Evolutionary conservation across 371 early-diverging fungal genomes (phyloP), one percentile per base, ranked within the genome.

Genomic region (Circinella umbellata): DNA sequence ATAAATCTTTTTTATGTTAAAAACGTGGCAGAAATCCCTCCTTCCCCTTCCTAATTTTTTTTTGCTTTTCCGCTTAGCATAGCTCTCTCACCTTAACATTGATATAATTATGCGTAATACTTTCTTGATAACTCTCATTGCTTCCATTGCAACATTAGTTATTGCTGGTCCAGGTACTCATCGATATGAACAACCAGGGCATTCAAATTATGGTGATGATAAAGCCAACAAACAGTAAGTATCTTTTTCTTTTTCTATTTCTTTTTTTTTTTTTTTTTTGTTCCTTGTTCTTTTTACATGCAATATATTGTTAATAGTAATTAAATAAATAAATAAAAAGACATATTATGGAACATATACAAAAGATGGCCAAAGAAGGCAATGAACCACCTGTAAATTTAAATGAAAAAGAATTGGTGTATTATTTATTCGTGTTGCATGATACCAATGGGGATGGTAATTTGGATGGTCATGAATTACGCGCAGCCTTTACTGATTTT

Each of bases 381-480:
- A 54, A 57, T 36, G 70, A 74, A 15, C 46, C 61, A 42, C 67
- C 70, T 42, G 17, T 15, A 1, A 34, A 69, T 10, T 39, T 85
- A 63, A 68, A 74, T 4, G 83, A 84, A 34, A 80, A 78, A 38
- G 87, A 89, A 42, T 82, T 85, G 39, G 67, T 85, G 5, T 84
- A 80, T 67, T 86, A 86, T 74, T 71, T 89, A 36, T 90, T 90
- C 69, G 74, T 88, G 8, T 66, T 90, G 51, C 89, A 90, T 70
- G 93, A 92, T 72, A 72, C 68, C 34, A 89, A 92, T 76, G 77
- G 80, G 64, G 91, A 92, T 64, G 87, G 87, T 27, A 75, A 74
- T 65, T 75, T 91, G 70, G 93, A 93, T 77, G 92, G 93, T 1
- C 90, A 91, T 69, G 93, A 93, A 73, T 79, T 93, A 48, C 83